Evolutionary conservation across 768 basidiomycete genomes (phyloP), one percentile per base, ranked within the genome.

Genomic region (Pleurotus platypus): DNA sequence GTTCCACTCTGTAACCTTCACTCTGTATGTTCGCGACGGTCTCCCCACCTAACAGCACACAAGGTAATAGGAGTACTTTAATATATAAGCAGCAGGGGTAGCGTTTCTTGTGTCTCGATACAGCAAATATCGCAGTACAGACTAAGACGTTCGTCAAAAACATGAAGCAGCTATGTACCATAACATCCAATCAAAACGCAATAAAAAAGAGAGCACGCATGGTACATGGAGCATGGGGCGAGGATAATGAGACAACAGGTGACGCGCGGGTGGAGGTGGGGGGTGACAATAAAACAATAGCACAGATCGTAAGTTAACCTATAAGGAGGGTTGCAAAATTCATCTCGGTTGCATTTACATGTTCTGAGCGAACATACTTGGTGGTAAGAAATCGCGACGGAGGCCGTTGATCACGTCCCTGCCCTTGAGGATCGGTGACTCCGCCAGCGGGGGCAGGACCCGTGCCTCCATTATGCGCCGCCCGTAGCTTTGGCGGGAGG

Each of bases 401-500:
- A 18, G 20, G 1, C 49, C 51, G 0, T 42, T 42, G 24, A 20
- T 27, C 16, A 37, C 38, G 12, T 54, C 51, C 42, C 51, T 54
- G 20, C 51, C 39, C 20, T 54, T 54, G 18, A 42, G 39, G 18
- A 42, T 54, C 11, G 51, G 51, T 7, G 51, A 54, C 11, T 54
- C 51, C n/a, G 51, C 22, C 15, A 54, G 24, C 30, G 30, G 30
- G 2, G 55, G 30, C n/a, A 56, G 27, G 6, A 37, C 16, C 27
- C 43, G n/a, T 24, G 55, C 12, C 26, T 56, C 55, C 55, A 56
- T 46, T 5, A 46, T 11, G 4, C 43, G 40, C 15, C 55, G 55
- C 35, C 42, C 42, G 30, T 18, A 16, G 37, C 16, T 54, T 6
- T 54, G 51, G 18, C 39, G 51, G 18, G 51, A 67, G 45, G 72